phyloP scores from a whole-genome alignment of 202 grass and related monocot genomes.

The Hordeum pubiflorum region DNA sequence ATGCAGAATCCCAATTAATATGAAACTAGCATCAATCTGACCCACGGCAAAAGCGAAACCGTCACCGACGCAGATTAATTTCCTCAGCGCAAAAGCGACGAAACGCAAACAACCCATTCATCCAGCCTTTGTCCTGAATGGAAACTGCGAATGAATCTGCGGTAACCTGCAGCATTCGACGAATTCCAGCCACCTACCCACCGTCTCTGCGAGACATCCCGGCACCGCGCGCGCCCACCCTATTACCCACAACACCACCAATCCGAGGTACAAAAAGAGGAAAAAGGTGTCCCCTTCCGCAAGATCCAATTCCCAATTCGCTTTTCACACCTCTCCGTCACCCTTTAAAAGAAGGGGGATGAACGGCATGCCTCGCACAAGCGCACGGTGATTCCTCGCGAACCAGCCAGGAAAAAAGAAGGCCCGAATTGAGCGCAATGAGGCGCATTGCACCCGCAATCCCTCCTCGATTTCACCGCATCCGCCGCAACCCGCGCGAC shows the following conservation, averaged over 20 bases:
- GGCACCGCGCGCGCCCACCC: background rate
- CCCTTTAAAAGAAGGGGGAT: background rate
- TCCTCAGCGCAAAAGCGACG: background rate
- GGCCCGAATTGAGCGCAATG: background rate
- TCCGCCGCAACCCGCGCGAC: background rate
- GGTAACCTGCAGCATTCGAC: background rate
- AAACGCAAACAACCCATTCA: background rate
- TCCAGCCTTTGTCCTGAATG: background rate
- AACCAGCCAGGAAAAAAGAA: background rate
- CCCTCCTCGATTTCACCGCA: background rate
- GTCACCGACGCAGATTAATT: background rate
- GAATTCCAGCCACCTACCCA: background rate
- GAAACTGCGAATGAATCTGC: background rate
- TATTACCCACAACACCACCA: background rate
- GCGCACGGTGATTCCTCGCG: background rate
- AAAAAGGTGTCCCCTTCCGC: background rate
- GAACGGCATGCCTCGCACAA: background rate
- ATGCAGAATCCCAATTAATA: background rate
- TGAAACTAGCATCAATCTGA: background rate
- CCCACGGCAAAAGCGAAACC: background rate
- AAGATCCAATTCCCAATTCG: slow-evolving; percentile 27
- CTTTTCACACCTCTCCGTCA: background rate
- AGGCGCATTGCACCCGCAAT: background rate
- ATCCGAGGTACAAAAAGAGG: background rate
- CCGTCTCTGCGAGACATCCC: background rate